Conservation (phyloP, 1,139 yeast species). For the Pichia sp. region DNA sequence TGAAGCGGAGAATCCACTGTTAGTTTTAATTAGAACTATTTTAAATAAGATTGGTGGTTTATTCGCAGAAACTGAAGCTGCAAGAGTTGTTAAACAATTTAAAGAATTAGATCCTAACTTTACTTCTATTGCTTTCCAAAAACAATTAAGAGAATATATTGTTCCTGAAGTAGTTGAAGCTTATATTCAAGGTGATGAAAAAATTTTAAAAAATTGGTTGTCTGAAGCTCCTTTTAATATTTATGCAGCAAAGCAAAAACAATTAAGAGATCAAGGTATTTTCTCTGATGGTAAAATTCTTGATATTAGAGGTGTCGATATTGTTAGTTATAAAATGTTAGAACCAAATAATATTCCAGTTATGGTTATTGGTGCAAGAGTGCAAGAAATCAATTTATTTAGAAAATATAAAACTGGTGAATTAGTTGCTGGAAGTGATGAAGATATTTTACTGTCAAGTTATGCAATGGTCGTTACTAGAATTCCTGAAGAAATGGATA, state of each 20-base stretch:
- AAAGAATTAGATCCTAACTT: slow-evolving; percentile 87
- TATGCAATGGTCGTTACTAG: slow-evolving; percentile 96
- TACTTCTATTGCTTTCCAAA: slow-evolving; percentile 71
- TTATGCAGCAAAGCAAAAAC: slow-evolving; percentile 91
- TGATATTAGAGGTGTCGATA: slow-evolving; percentile 94
- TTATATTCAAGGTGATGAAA: slow-evolving; percentile 85
- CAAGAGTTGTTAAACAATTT: slow-evolving; percentile 80
- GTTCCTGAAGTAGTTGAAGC: slow-evolving; percentile 96
- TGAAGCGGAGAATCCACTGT: slow-evolving; percentile 90
- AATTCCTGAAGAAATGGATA: slow-evolving; percentile 84
- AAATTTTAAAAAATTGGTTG: slow-evolving; percentile 80
- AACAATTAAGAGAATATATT: slow-evolving; percentile 83
- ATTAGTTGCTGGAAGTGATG: slow-evolving; percentile 93
- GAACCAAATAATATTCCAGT: slow-evolving; percentile 95
- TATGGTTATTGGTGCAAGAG: slow-evolving; percentile 89
- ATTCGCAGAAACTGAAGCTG: slow-evolving; percentile 95
- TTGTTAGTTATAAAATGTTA: slow-evolving; percentile 78
- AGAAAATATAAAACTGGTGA: slow-evolving; percentile 89
- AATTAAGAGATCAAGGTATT: slow-evolving; percentile 84
- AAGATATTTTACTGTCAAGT: slow-evolving; percentile 84
- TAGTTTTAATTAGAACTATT: slow-evolving; percentile 74
- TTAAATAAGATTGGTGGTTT: slow-evolving; percentile 77
- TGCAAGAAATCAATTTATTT: slow-evolving; percentile 90
- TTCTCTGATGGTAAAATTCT: slow-evolving; percentile 87
- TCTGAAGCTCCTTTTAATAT: slow-evolving; percentile 96